phyloP scores from a whole-genome alignment of 2,329 filamentous ascomycete species.

The Shiraia bambusicola region DNA sequence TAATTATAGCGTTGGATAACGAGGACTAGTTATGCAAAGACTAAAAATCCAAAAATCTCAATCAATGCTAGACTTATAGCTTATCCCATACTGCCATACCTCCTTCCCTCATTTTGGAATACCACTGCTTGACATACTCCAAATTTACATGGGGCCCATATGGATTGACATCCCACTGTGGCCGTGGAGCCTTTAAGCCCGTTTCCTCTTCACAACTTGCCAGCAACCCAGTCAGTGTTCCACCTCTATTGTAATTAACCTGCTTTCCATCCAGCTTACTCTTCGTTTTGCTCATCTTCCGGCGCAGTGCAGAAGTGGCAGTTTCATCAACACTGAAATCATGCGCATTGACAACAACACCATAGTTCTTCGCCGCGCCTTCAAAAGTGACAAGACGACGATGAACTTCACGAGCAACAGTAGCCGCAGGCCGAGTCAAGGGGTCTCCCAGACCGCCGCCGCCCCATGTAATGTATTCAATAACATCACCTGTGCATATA shows the following conservation, averaged over 20 bases:
- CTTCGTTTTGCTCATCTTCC: constrained; percentile 29
- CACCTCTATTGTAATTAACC: constrained; percentile 48
- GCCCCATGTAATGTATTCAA: constrained; percentile 56
- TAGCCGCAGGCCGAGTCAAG: constrained; percentile 46
- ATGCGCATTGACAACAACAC: constrained; percentile 46
- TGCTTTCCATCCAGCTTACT: constrained; percentile 17
- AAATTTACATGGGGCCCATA: constrained; percentile 51
- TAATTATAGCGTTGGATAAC: too few species aligned
- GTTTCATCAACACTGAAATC: constrained; percentile 42
- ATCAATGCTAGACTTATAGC: constrained; percentile 2
- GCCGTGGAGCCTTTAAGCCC: constrained; percentile 45
- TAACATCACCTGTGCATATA: constrained; percentile 44
- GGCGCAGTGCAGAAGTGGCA: constrained; percentile 42
- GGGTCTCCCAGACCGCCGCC: constrained; percentile 53
- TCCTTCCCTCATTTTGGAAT: constrained; percentile 39
- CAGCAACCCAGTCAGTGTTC: constrained; percentile 44
- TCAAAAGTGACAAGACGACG: constrained; percentile 48
- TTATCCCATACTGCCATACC: constrained; percentile 26
- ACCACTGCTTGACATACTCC: constrained; percentile 50
- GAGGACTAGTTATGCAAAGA: too few species aligned
- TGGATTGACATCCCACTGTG: constrained; percentile 49
- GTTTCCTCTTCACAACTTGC: constrained; percentile 46
- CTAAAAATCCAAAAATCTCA: too few species aligned
- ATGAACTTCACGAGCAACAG: constrained; percentile 51
- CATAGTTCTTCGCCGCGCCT: constrained; percentile 49